These are phyloP conservation scores for Adiantum capillusveneris DNA, from an alignment of 75 land plant genomes.

Conservation along the genomic window DNA sequence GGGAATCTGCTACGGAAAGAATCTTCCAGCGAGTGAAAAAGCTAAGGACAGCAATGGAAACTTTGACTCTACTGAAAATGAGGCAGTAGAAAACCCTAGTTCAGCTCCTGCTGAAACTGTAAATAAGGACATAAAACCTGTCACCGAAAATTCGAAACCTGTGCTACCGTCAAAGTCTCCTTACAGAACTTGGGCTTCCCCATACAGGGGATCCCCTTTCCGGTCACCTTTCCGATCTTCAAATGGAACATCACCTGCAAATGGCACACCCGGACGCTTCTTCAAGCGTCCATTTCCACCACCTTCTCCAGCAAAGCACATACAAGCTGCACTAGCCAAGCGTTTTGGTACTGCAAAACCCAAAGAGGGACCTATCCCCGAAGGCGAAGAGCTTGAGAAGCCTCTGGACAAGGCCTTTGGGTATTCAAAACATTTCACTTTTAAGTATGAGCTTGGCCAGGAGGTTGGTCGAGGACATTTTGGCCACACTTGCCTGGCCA, in stretches of 20 bases:
- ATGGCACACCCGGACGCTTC: slow-evolving; percentile 35
- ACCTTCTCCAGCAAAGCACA: slow-evolving; percentile 94
- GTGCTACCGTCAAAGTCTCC: background rate
- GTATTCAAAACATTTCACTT: slow-evolving; percentile 54
- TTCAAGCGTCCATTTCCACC: slow-evolving; percentile 80
- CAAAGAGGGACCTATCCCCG: slow-evolving; percentile 61
- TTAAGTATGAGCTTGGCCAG: slow-evolving; percentile 78
- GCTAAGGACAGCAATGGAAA: background rate
- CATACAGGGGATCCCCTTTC: slow-evolving; percentile 3
- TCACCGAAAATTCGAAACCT: no score
- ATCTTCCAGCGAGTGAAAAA: background rate
- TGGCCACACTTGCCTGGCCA: slow-evolving; percentile 76
- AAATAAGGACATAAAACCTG: no score
- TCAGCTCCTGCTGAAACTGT: no score
- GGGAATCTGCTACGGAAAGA: slow-evolving; percentile 4
- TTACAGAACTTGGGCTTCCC: background rate
- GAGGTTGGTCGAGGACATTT: slow-evolving; percentile 92
- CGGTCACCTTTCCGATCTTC: slow-evolving; percentile 3
- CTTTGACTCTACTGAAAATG: background rate
- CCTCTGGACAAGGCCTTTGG: slow-evolving; percentile 75
- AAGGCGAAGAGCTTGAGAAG: slow-evolving; percentile 27
- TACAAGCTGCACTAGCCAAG: slow-evolving; percentile 62
- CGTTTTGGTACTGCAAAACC: slow-evolving; percentile 60
- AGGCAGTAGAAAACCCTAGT: background rate
- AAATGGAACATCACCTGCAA: slow-evolving; percentile 6